Percentiles rank a stretch among this genome's conserved stretches.
Evolutionary conservation across 805 yeast genomes (phyloP).

Genomic region (Barnettozyma wickerhamii): DNA sequence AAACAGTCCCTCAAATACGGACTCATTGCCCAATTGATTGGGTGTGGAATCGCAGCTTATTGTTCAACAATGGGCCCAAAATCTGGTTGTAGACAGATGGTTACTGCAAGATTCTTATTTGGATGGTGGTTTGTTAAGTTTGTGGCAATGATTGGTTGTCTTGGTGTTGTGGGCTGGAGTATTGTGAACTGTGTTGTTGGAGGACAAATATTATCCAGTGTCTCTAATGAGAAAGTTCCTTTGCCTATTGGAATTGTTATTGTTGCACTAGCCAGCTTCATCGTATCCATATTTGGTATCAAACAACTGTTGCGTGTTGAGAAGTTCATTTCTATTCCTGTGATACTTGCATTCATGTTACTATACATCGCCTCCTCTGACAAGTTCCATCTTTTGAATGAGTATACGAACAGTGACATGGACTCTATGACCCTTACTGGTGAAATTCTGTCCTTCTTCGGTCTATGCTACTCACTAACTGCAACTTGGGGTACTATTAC

Average conservation of each 20-base stretch:
- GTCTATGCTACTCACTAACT: constrained; percentile 71
- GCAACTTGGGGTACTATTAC: constrained; percentile 90
- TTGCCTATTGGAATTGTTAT: constrained; percentile 71
- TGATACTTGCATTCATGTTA: constrained; percentile 59
- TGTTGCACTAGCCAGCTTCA: constrained; percentile 56
- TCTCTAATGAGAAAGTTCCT: constrained; percentile 64
- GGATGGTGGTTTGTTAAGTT: constrained; percentile 85
- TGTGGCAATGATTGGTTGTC: constrained; percentile 63
- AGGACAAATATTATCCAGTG: constrained; percentile 70
- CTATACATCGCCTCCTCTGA: constrained; percentile 59
- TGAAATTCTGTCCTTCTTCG: constrained; percentile 67
- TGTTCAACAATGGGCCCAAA: constrained; percentile 87
- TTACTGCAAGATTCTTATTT: constrained; percentile 70
- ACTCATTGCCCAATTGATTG: constrained; percentile 56
- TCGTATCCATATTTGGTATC: constrained; percentile 76
- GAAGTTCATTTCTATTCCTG: constrained; percentile 63
- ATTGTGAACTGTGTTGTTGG: constrained; percentile 86
- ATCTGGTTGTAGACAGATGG: constrained; percentile 89
- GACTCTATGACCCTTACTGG: constrained; percentile 47
- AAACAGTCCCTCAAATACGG: constrained; percentile 61
- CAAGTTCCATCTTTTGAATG: constrained; percentile 33
- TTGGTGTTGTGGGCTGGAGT: constrained; percentile 92
- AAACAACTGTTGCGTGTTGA: constrained; percentile 66
- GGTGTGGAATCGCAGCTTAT: constrained; percentile 76
- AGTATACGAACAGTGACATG: constrained; percentile 30